Evolutionary conservation across 2,329 filamentous ascomycete genomes (phyloP), one percentile per base, ranked within the genome.

Genomic region (Plenodomus lindquistii): DNA sequence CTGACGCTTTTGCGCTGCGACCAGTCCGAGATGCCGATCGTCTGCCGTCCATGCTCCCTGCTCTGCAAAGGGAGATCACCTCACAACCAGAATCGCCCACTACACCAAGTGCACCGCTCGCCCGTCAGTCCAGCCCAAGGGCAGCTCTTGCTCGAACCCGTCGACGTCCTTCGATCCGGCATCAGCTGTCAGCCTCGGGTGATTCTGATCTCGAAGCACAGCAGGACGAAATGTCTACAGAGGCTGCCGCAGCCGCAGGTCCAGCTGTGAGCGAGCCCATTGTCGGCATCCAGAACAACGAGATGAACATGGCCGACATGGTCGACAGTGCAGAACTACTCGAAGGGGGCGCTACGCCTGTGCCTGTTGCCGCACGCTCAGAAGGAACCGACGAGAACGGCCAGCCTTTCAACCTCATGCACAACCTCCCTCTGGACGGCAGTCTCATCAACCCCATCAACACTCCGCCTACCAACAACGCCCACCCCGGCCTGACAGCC

Each of bases 381-480:
- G 91, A 94, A 63, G 84, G 86, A n/a, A 88, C 91, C 61, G 90
- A 95, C 60, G 84, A 89, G 44, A 65, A 64, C 55, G 66, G 69
- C 11, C 91, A 93, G 47, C 91, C 91, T 0, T 97, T 97, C 74
- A 95, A 96, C 74, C 95, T 97, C 63, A 91, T 89, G 6, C 93
- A 97, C 71, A 86, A 89, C 44, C 87, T 86, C 40, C 84, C 87
- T 1, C 84, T 94, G 29, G 91, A 96, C 66, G 91, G 90, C 41
- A 96, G 90, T 72, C 86, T 93, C 48, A 85, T 87, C 60, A 91
- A 89, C 66, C 80, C 81, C 20, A 85, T 84, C 49, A 82, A 83
- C 27, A 83, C 86, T 3, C 61, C 61, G 15, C 59, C 61, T 11
- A 85, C 88, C 37, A 85, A 88, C 37, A 85, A 86, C 16, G 75